These are phyloP conservation scores for Magnaporthales sp. DNA, from an alignment of 2,329 filamentous ascomycete genomes.

Conservation along the genomic window DNA sequence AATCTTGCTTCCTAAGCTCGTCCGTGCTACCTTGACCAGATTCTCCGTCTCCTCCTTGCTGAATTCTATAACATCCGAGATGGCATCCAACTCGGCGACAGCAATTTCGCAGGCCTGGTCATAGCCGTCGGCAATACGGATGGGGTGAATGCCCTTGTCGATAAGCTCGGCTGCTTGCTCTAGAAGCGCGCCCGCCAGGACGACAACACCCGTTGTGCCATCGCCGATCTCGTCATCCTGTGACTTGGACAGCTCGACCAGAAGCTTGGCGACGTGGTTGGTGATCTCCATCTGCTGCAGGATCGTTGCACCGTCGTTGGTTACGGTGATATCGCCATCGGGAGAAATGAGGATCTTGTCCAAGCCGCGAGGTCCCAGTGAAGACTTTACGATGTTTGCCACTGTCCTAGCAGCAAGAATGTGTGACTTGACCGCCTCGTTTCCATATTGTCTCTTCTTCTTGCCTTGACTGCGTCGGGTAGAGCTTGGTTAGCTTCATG, in stretches of 20 bases:
- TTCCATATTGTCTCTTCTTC: conserved; percentile 95
- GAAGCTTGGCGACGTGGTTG: conserved; percentile 94
- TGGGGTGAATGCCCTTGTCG: conserved; percentile 99
- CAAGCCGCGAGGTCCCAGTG: conserved; percentile 86
- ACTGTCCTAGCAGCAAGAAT: conserved; percentile 95
- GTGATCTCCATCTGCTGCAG: conserved; percentile 97
- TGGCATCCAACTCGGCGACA: conserved; percentile 82
- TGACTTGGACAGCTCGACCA: conserved; percentile 95
- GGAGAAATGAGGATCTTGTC: conserved; percentile 99
- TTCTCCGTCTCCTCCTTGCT: conserved; percentile 71
- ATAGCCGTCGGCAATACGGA: conserved; percentile 96
- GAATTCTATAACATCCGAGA: conserved; percentile 88
- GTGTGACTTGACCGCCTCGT: conserved; percentile 95
- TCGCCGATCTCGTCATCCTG: conserved; percentile 99
- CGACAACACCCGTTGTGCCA: conserved; percentile 94
- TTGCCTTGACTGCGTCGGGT: conserved; percentile 66
- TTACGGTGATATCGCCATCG: conserved; percentile 97
- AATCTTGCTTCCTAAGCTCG: conserved; percentile 95
- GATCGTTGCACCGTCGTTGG: conserved; percentile 97
- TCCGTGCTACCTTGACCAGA: conserved; percentile 89
- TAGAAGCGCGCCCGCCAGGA: conserved; percentile 85
- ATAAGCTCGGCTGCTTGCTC: conserved; percentile 97
- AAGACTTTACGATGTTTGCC: conserved; percentile 94
- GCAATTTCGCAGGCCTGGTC: conserved; percentile 97
- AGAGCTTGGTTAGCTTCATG: conserved; percentile 4